These are phyloP conservation scores for Aspergillus asperescens DNA, from an alignment of 495 filamentous ascomycete species.

Conservation along the genomic window DNA sequence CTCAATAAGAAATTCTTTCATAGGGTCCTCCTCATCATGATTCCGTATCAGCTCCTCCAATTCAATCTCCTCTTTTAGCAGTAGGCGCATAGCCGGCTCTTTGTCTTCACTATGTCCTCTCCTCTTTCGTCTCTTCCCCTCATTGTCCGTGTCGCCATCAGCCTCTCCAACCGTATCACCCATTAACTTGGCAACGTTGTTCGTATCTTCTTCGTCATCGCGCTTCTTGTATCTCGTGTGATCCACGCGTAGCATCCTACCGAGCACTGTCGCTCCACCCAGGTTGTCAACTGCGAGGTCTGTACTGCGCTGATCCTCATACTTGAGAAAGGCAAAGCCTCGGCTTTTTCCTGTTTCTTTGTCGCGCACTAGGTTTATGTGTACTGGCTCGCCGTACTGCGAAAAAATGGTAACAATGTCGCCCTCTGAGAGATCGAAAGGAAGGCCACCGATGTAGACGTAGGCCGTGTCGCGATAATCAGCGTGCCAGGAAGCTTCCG, in stretches of 20 bases:
- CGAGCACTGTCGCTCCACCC: constrained; percentile 76
- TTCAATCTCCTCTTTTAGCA: constrained; percentile 69
- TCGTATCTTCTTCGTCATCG: constrained; percentile 75
- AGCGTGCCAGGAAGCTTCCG: constrained; percentile 91
- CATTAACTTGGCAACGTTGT: constrained; percentile 44
- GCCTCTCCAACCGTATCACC: constrained; percentile 24
- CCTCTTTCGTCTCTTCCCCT: constrained; percentile 45
- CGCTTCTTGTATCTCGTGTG: constrained; percentile 85
- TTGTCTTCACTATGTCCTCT: constrained; percentile 26
- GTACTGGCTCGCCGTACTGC: constrained; percentile 90
- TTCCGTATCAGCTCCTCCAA: constrained; percentile 66
- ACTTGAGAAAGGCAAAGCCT: constrained; percentile 94
- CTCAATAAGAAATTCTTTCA: constrained; percentile 84
- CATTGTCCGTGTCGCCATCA: constrained; percentile 29
- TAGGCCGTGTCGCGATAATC: constrained; percentile 98
- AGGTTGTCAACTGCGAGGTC: constrained; percentile 95
- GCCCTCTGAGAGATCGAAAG: constrained; percentile 90
- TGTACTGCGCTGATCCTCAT: constrained; percentile 95
- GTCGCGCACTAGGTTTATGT: constrained; percentile 84
- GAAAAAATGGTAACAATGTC: constrained; percentile 97
- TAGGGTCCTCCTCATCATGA: constrained; percentile 93
- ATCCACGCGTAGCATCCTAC: constrained; percentile 78
- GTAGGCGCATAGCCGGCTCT: constrained; percentile 32
- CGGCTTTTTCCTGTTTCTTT: constrained; percentile 92
- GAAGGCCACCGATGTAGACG: constrained; percentile 91